Base-by-base conservation (phyloP, 208 protist species). In the Trypanosoma melophagium region DNA sequence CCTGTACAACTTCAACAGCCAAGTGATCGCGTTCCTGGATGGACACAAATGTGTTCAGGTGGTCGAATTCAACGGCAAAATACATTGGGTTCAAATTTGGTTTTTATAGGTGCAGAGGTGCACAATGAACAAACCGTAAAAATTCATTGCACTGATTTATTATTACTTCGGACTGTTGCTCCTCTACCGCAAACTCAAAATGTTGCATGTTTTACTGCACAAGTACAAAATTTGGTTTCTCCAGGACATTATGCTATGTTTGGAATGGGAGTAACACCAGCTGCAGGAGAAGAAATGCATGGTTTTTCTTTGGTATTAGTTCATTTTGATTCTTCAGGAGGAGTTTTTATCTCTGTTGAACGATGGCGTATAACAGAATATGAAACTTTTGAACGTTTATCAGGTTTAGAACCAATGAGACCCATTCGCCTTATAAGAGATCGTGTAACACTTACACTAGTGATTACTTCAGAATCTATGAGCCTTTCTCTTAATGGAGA, bases 51-150 rank as follows among this genome's bases (percentile, higher is more conserved):
- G 28, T 68, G 52, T 56, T 67, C 65, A 44, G 71, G 71, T 41
- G 71, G 71, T 19, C 60, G 63, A 24, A 55, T 76, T 64, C 71
- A 70, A 52, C 28, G 71, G 60, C 71, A 76, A 64, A 76, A 64
- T 69, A 61, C 64, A 44, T 49, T 59, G 51, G 65, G 56, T 42
- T 63, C 71, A 31, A 53, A 76, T 54, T 56, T 76, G 52, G 47
- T 76, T 45, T 56, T 76, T 62, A 70, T 76, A 66, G 38, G 60
- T 45, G 56, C 60, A 14, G 71, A 76, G 42, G 58, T 61, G 24
- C 64, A 76, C 44, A 40, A 55, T 21, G 58, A 51, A 44, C 58
- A 63, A 31, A 62, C 35, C 25, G 2, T 25, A 38, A 71, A 69
- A 54, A 38, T 76, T 49, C 47, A 66, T 55, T 70, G 71, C 42